Evolutionary conservation across 768 basidiomycete genomes (phyloP), one percentile per base, ranked within the genome.

Genomic region (Leccinum subgranulosum): DNA sequence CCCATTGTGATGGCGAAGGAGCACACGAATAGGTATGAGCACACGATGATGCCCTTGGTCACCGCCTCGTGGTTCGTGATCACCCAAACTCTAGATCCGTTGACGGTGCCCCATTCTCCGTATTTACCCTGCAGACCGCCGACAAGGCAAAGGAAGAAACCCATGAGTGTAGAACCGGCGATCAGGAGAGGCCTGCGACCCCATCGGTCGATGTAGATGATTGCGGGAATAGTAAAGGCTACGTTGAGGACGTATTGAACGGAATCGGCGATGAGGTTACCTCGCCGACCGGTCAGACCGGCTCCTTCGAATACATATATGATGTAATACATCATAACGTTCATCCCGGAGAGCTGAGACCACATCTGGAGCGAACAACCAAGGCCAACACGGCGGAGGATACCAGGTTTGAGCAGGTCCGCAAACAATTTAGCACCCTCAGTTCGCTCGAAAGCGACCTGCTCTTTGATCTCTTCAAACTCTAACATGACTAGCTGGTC

Each of bases 121-220:
- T 81, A 90, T 41, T 77, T 68, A 21, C 79, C 86, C 71, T 90
- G 89, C 17, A 91, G 77, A 53, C 85, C 87, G 53, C 89, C 89
- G 63, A 91, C 90, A 50, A 90, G 82, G 76, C 77, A 85, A 62
- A 91, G 80, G 79, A 82, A 91, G 78, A 86, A 84, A 50, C 85
- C 85, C 90, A 91, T 89, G 56, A 83, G 67, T 3, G 83, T 70
- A 3, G 84, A 82, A 28, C 86, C 89, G 51, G 73, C 73, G 56
- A 92, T 75, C 2, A 92, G 75, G 78, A 91, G 86, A 7, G 89
- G 88, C 19, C 88, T 80, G 41, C 89, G 86, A 57, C 90, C 90
- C 86, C 87, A 90, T 71, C 76, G 79, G 70, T 92, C 90, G 64
- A 90, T 88, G 74, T 83, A 89, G 65, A 80, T 60, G 62, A 82